Evolutionary conservation across 495 filamentous ascomycete genomes (phyloP), one percentile per base, ranked within the genome.

Genomic region (Recurvomyces mirabilis): DNA sequence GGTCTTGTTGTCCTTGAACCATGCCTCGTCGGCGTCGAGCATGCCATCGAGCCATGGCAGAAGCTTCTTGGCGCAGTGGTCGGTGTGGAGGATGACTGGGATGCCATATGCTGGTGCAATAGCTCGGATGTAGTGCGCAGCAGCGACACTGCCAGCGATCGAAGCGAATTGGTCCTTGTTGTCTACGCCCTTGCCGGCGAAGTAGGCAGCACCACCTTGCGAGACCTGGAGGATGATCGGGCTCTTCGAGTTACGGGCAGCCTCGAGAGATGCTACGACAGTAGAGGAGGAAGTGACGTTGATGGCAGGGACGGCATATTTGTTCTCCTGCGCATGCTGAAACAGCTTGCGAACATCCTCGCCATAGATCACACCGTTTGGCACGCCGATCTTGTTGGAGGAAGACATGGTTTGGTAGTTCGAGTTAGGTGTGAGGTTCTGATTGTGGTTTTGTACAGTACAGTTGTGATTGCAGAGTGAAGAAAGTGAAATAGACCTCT

Each of bases 221-320:
- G 84, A 89, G 54, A 85, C 68, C 69, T 95, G 88, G 46, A 94
- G 77, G 62, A 94, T 82, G 67, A 95, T 78, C 38, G 89, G 87
- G 36, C 82, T 73, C 58, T 87, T 89, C 55, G 75, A 66, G 60
- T 96, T 91, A 48, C 86, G 77, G 46, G 91, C 91, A 53, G 93
- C 93, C 69, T 99, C 91, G 41, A 96, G 83, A 17, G 82, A 68
- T 54, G 87, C 79, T 49, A 94, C 78, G 37, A 82, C 86, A 38
- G 87, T 93, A 50, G 83, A 91, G 39, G 82, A 88, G 36, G 85
- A 93, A 53, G 91, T 95, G 56, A 94, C 84, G 65, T 93, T 91
- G 63, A 95, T 88, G 63, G 82, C 82, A 45, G 91, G 91, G 51
- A 96, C 85, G 59, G 91, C 89, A 55, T 84, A 95, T 28, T 77